phyloP scores from a whole-genome alignment of 2,329 filamentous ascomycete species.

The Grosmannia clavigera region DNA sequence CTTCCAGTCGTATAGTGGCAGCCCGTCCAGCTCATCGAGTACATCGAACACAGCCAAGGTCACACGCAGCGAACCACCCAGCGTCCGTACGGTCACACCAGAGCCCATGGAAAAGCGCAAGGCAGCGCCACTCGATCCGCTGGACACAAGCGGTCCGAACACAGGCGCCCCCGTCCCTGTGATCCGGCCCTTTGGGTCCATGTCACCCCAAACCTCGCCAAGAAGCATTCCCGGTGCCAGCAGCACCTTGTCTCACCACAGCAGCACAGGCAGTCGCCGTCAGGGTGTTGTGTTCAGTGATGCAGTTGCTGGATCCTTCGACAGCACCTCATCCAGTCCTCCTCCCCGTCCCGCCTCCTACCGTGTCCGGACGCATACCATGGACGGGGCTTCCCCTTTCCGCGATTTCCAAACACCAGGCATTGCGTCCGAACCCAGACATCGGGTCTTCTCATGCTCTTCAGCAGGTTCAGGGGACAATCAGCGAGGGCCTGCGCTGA shows the following conservation, averaged over 20 bases:
- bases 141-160: slow-evolving; percentile 11
- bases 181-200: slow-evolving; percentile 21
- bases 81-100: slow-evolving; percentile 55
- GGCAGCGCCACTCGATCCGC: slow-evolving; percentile 13
- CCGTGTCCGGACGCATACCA: slow-evolving; percentile 44
- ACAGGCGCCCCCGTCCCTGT: slow-evolving; percentile 8
- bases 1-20: not conserved
- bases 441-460: slow-evolving; percentile 59
- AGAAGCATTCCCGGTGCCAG: slow-evolving; percentile 32
- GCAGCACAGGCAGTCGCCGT: slow-evolving; percentile 23
- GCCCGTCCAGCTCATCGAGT: not conserved
- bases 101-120: slow-evolving; percentile 31
- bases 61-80: slow-evolving; percentile 19
- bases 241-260: slow-evolving; percentile 21
- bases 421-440: slow-evolving; percentile 37
- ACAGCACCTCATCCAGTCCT: slow-evolving; percentile 31
- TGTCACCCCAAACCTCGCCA: slow-evolving; percentile 34
- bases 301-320: slow-evolving; percentile 36
- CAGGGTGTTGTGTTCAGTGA: slow-evolving; percentile 52
- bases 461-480: slow-evolving; percentile 44
- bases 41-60: not conserved
- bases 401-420: slow-evolving; percentile 30
- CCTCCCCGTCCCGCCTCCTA: slow-evolving; percentile 25
- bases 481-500: slow-evolving; percentile 20
- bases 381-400: slow-evolving; percentile 36